phyloP scores from a whole-genome alignment of 345 rosid genomes.

The Geranium rotundifolium region DNA sequence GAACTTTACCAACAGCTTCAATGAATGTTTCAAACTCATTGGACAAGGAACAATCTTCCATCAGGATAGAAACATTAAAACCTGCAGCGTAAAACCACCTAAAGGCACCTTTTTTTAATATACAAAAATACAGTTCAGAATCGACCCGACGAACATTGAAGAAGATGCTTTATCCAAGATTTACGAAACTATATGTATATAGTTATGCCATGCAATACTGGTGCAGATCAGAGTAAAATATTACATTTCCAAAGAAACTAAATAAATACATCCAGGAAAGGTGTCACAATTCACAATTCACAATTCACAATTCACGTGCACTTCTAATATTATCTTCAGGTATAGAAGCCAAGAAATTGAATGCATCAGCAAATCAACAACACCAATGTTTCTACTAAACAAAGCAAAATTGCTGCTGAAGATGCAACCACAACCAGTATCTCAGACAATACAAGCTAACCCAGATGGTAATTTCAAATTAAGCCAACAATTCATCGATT shows the following conservation, averaged over 20 bases:
- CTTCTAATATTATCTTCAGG: constrained; percentile 82
- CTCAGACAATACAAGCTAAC: too few relatives aligned
- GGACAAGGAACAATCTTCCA: constrained; percentile 65
- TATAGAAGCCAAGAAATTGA: constrained; percentile 48
- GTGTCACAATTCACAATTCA: not conserved
- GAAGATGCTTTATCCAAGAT: too few relatives aligned
- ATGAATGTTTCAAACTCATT: constrained; percentile 75
- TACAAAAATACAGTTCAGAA: too few relatives aligned
- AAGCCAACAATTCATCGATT: not conserved
- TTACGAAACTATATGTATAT: too few relatives aligned
- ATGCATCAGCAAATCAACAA: constrained; percentile 72
- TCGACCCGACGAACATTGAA: too few relatives aligned
- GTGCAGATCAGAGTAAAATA: too few relatives aligned
- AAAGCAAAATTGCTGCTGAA: not conserved
- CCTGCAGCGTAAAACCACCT: constrained; percentile 31
- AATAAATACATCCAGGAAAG: not conserved
- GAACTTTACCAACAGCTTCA: constrained; percentile 79
- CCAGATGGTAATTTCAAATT: too few relatives aligned
- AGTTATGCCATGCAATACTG: too few relatives aligned
- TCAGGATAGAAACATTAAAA: constrained; percentile 81
- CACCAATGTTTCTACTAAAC: not conserved
- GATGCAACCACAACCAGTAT: not conserved
- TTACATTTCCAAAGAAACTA: not conserved
- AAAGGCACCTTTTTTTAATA: not conserved
- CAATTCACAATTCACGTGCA: constrained; percentile 1